These are phyloP conservation scores for Rhodocollybia butyracea DNA, from an alignment of 768 basidiomycete genomes.

Conservation along the genomic window DNA sequence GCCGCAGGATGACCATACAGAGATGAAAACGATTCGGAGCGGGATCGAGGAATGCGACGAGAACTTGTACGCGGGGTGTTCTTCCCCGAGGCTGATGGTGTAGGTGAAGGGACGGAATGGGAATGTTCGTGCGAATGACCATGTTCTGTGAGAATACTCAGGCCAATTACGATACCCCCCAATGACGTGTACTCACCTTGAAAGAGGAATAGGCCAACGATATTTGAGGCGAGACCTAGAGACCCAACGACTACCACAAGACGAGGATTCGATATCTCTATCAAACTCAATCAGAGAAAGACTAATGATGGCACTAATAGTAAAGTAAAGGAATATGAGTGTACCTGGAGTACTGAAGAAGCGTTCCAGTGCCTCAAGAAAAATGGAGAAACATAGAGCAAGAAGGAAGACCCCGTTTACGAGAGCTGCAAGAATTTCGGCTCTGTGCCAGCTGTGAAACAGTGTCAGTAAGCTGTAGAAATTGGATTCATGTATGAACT, in stretches of 20 bases:
- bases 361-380: slow-evolving; percentile 85
- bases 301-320: slow-evolving; percentile 3
- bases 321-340: too few relatives aligned
- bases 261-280: slow-evolving; percentile 87
- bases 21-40: slow-evolving; percentile 49
- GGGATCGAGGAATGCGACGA: slow-evolving; percentile 25
- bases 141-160: slow-evolving; percentile 47
- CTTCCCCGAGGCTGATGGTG: slow-evolving; percentile 18
- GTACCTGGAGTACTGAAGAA: slow-evolving; percentile 83
- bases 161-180: not conserved
- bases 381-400: slow-evolving; percentile 95
- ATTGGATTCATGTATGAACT: too few relatives aligned
- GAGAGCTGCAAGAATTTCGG: slow-evolving; percentile 92
- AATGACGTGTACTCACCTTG: slow-evolving; percentile 58
- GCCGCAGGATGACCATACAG: slow-evolving; percentile 74
- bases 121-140: slow-evolving; percentile 60
- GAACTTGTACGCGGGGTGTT: slow-evolving; percentile 24
- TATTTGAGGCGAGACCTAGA: slow-evolving; percentile 85
- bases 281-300: slow-evolving; percentile 1
- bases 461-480: too few relatives aligned
- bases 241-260: slow-evolving; percentile 89
- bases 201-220: slow-evolving; percentile 92
- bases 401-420: slow-evolving; percentile 92
- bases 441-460: slow-evolving; percentile 99
- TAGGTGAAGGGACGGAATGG: slow-evolving; percentile 29